These are phyloP conservation scores for Paracamarosporium sp. DNA, from an alignment of 2,329 filamentous ascomycete genomes.

Conservation along the genomic window DNA sequence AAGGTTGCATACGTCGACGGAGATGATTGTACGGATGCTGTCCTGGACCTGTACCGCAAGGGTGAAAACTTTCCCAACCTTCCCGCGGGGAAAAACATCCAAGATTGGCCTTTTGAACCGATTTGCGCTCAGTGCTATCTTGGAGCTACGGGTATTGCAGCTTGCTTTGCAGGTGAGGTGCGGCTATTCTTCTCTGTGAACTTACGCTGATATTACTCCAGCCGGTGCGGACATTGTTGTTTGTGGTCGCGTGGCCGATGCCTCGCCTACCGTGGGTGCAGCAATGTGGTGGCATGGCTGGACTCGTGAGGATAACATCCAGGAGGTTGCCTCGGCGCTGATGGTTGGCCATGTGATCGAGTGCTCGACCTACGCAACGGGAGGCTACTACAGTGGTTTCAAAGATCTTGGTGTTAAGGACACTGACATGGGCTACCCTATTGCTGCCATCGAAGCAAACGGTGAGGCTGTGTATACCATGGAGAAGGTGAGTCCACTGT, in stretches of 20 bases:
- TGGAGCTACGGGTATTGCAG: constrained; percentile 28
- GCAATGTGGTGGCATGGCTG: constrained; percentile 63
- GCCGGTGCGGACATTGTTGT: constrained; percentile 32
- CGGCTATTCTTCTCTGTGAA: not conserved
- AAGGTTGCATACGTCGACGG: constrained; percentile 53
- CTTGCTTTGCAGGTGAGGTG: constrained; percentile 23
- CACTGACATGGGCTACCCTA: constrained; percentile 47
- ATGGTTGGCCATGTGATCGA: constrained; percentile 50
- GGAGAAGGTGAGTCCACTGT: constrained; percentile 16
- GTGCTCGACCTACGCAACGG: constrained; percentile 33
- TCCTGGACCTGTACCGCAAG: constrained; percentile 22
- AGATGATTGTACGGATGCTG: constrained; percentile 49
- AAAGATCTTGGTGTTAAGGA: constrained; percentile 32
- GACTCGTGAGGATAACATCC: constrained; percentile 53
- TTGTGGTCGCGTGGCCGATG: constrained; percentile 30
- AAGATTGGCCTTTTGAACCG: constrained; percentile 31
- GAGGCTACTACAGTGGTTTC: constrained; percentile 42
- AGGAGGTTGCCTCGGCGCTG: constrained; percentile 56
- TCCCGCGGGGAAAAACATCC: constrained; percentile 26
- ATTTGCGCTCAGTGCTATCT: constrained; percentile 36
- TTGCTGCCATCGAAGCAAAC: constrained; percentile 53
- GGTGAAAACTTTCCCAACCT: constrained; percentile 29
- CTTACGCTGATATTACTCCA: not conserved
- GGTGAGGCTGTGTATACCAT: constrained; percentile 49
- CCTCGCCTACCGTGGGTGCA: constrained; percentile 55